Evolutionary conservation across 1,284 basidiomycete species (phyloP).

Genomic region (Singerocomus inundabilis): DNA sequence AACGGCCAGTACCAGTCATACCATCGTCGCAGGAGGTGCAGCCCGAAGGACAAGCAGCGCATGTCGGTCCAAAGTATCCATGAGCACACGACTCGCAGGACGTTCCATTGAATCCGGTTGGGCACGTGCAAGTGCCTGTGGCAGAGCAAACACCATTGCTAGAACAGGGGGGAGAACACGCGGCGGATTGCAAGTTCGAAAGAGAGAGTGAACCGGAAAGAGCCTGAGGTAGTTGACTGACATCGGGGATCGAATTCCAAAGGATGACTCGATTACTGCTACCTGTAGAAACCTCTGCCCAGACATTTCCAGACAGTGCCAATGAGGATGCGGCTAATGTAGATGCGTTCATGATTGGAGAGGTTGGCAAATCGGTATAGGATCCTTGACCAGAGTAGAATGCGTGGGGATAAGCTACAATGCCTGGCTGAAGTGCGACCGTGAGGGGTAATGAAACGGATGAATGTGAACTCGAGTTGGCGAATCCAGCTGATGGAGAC

Average conservation of each 20-base stretch:
- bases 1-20: constrained; percentile 68
- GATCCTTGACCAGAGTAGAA: constrained; percentile 62
- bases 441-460: constrained; percentile 59
- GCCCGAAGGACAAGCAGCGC: constrained; percentile 62
- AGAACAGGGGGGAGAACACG: constrained; percentile 71
- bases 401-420: constrained; percentile 56
- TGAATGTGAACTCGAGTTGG: constrained; percentile 41
- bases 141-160: constrained; percentile 67
- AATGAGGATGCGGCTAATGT: constrained; percentile 56
- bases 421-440: constrained; percentile 61
- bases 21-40: constrained; percentile 75
- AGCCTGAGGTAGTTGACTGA: constrained; percentile 57
- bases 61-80: constrained; percentile 71
- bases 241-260: constrained; percentile 78
- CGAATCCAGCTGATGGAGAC: constrained; percentile 60
- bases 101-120: constrained; percentile 68
- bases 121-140: constrained; percentile 67
- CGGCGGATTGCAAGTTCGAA: constrained; percentile 63
- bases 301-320: constrained; percentile 61
- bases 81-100: constrained; percentile 73
- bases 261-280: constrained; percentile 57
- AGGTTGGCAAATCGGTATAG: constrained; percentile 55
- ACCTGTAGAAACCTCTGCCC: constrained; percentile 59
- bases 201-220: constrained; percentile 51
- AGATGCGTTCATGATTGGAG: constrained; percentile 46